Base-by-base conservation (phyloP, 164 flowering plant genomes). In the Aristolochia contorta region DNA sequence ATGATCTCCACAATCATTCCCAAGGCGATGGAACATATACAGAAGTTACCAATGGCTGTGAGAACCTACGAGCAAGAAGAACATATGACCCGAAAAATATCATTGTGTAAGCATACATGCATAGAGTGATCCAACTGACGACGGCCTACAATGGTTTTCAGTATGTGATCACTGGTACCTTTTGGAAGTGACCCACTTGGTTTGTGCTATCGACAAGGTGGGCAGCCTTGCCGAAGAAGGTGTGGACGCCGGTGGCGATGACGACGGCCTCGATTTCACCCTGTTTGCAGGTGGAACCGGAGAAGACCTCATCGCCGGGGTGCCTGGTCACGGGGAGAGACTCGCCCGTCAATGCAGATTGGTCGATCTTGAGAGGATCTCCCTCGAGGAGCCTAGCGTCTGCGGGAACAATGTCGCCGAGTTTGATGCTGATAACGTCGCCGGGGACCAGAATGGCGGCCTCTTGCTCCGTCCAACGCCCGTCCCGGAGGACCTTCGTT, bases 21-120 rank as follows among this genome's bases (percentile, higher is more conserved):
- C 14, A 82, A 16, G 7, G 82, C 93, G 61, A 90, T 90, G 1
- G 93, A 81, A 77, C 90, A 84, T 33, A 90, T 90, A 55, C 97
- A 91, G 74, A 91, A 91, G 83, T 87, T 91, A 23, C 97, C 96
- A 66, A 90, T 90, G 61, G 95, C 75, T 1, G 92, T 85, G 75
- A 90, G 71, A 63, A 90, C 97, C 91, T 84, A 37, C 43, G 1
- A 37, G 75, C 56, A 23, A n/a, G 13, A 53, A 23, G 3, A n/a
- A n/a, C n/a, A n/a, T n/a, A n/a, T n/a, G n/a, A n/a, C n/a, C n/a
- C n/a, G n/a, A n/a, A n/a, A n/a, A n/a, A n/a, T n/a, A n/a, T n/a
- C n/a, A n/a, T n/a, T n/a, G n/a, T n/a, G n/a, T n/a, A n/a, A n/a
- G n/a, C n/a, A n/a, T n/a, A n/a, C n/a, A n/a, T n/a, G n/a, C n/a